Base-by-base conservation (phyloP, 176 grass and related monocot species). In the Triticum dicoccoides region DNA sequence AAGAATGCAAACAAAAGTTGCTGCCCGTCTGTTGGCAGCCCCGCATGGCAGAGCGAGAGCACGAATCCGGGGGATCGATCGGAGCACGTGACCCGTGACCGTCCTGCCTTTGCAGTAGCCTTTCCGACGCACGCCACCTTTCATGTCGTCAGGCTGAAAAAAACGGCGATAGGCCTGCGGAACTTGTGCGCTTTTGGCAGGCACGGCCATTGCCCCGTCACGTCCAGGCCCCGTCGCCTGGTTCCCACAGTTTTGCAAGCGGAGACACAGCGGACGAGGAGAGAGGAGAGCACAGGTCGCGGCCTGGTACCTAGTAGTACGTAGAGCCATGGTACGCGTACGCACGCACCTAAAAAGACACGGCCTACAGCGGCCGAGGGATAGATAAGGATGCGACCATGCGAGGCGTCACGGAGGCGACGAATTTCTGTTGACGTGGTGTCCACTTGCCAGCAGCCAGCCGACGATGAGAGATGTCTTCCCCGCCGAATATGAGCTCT, bases 71-170 rank as follows among this genome's bases (percentile, higher is more conserved):
- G 65, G 17, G 3, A 0, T 70, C 38, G 42, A 69, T 30, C 54
- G 15, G 65, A 41, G 75, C 69, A 72, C 37, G 69, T 72, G 69
- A 44, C 81, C 79, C 66, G 81, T 89, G 87, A 88, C 74, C 23
- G 81, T 79, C 81, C 80, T 29, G 47, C 11, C 44, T 47, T 47
- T 47, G 44, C 44, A 3, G 10, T 10, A 47, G 29, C 71, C 76
- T 85, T 67, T 54, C 76, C 18, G 29, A 2, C 15, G 82, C 69
- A 67, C 82, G 87, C 77, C 87, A 84, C 39, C 15, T 15, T 18
- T 71, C 27, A 44, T 44, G 42, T 3, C 44, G 69, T 33, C 77
- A 85, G 58, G 59, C 24, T 5, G 37, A 29, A 29, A 65, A 51
- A 33, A 37, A 62, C 18, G 1, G 8, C 39, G 4, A 62, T 70